phyloP scores from a whole-genome alignment of 495 filamentous ascomycete genomes.

The Lasiosphaeria ovina region DNA sequence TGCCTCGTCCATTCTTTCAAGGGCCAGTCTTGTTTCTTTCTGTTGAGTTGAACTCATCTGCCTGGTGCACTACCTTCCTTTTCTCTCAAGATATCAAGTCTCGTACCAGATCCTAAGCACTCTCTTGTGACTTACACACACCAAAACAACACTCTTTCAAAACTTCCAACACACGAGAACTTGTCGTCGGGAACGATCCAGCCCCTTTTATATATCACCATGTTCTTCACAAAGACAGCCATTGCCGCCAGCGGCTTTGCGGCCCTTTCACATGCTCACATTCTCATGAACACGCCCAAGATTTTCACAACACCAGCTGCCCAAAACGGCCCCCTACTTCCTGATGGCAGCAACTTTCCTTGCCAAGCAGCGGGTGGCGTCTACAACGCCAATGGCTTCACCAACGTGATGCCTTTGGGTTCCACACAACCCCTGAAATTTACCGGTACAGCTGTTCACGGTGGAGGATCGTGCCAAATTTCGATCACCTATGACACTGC shows the following conservation, averaged over 20 bases:
- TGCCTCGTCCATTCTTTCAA: conserved; percentile 36
- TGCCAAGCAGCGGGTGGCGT: conserved; percentile 60
- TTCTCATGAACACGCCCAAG: conserved; percentile 65
- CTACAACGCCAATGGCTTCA: conserved; percentile 37
- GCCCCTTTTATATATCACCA: conserved; percentile 25
- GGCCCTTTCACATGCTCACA: conserved; percentile 60
- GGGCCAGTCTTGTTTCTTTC: conserved; percentile 32
- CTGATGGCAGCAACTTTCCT: conserved; percentile 66
- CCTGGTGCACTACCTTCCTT: conserved; percentile 42
- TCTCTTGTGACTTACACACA: conserved; percentile 9
- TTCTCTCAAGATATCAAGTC: conserved; percentile 24
- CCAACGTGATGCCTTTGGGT: conserved; percentile 53
- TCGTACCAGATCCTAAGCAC: conserved; percentile 6
- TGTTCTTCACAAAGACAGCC: conserved; percentile 40
- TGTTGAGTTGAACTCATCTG: conserved; percentile 29
- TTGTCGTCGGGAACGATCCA: conserved; percentile 38
- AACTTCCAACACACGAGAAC: conserved; percentile 14
- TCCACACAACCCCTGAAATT: conserved; percentile 54
- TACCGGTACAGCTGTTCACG: conserved; percentile 67
- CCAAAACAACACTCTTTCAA: conserved; percentile 1
- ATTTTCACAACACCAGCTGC: conserved; percentile 58
- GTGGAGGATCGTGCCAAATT: conserved; percentile 85
- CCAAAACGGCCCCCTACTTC: conserved; percentile 53
- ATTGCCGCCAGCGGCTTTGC: conserved; percentile 41
- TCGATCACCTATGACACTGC: conserved; percentile 71